phyloP scores from a whole-genome alignment of 2,329 filamentous ascomycete species.

The Aspergillus pseudonomiae region DNA sequence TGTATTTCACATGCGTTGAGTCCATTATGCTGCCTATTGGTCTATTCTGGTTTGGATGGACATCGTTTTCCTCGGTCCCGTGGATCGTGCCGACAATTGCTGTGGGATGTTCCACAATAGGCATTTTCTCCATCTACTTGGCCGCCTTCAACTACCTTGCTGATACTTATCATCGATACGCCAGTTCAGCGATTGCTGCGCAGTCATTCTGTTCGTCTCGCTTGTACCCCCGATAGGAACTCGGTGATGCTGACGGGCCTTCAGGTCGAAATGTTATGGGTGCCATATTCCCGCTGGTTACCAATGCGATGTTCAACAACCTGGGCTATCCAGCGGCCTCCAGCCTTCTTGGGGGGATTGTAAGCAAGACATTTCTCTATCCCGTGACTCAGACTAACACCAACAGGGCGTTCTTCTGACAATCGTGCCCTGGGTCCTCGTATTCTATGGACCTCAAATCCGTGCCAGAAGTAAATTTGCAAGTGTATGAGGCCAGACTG shows the following conservation, averaged over 20 bases:
- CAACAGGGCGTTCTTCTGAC: conserved; percentile 60
- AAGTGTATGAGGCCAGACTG: conserved; percentile 45
- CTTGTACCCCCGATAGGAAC: neutral
- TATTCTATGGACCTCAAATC: conserved; percentile 75
- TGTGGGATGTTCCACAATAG: conserved; percentile 72
- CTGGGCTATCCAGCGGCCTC: conserved; percentile 71
- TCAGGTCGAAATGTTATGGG: conserved; percentile 72
- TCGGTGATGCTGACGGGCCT: neutral
- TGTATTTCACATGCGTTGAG: conserved; percentile 79
- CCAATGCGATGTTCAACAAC: conserved; percentile 67
- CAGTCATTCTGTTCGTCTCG: conserved; percentile 67
- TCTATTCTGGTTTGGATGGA: conserved; percentile 76
- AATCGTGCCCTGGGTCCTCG: conserved; percentile 78
- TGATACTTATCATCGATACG: conserved; percentile 80
- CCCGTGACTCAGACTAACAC: conserved; percentile 3
- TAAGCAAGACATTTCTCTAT: conserved; percentile 27
- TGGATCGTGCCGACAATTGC: conserved; percentile 72
- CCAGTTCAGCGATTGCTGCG: conserved; percentile 78
- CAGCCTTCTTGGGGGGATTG: conserved; percentile 72
- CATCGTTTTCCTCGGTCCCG: conserved; percentile 59
- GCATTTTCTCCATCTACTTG: conserved; percentile 82
- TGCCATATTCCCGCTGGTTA: conserved; percentile 76
- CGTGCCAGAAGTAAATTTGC: conserved; percentile 77
- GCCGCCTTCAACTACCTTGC: conserved; percentile 89
- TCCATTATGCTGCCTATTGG: conserved; percentile 73